A percentile compares a stretch with the other conserved stretches of the same genome.
Conservation (phyloP, 2,329 filamentous ascomycete genomes). For the Cladosporium sp. region DNA sequence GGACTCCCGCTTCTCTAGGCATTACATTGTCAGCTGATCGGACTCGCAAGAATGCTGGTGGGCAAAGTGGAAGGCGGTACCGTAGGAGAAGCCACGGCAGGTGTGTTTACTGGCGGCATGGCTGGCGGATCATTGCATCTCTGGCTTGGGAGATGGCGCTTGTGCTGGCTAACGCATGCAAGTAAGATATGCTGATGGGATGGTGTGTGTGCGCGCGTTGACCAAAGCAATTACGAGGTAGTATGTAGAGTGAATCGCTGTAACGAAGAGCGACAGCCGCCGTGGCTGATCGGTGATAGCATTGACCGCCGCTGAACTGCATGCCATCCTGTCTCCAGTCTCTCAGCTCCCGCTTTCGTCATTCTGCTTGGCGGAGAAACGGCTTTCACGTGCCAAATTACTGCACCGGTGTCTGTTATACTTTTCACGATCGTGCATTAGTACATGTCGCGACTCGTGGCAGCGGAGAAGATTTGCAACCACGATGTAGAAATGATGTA, state of each 20-base stretch:
- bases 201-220: background rate
- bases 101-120: conserved; percentile 8
- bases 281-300: background rate
- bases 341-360: conserved; percentile 9
- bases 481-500: too few relatives aligned
- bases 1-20: conserved; percentile 1
- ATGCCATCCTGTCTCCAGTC: background rate
- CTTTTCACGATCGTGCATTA: background rate
- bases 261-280: conserved; percentile 1
- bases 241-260: background rate
- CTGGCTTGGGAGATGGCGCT: background rate
- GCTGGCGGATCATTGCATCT: background rate
- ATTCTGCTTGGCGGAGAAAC: background rate
- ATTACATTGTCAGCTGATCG: background rate
- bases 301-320: background rate
- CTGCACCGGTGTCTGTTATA: background rate
- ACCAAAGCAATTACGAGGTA: background rate
- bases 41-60: background rate
- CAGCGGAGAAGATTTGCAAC: too few relatives aligned
- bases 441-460: too few relatives aligned
- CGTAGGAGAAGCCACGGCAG: conserved; percentile 10
- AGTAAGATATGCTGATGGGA: background rate
- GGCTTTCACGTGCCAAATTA: conserved; percentile 9
- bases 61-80: conserved; percentile 1
- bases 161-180: background rate